Evolutionary conservation across 495 filamentous ascomycete species (phyloP), one percentile per base, ranked within the genome.

Genomic region (Aspergillus baeticus): DNA sequence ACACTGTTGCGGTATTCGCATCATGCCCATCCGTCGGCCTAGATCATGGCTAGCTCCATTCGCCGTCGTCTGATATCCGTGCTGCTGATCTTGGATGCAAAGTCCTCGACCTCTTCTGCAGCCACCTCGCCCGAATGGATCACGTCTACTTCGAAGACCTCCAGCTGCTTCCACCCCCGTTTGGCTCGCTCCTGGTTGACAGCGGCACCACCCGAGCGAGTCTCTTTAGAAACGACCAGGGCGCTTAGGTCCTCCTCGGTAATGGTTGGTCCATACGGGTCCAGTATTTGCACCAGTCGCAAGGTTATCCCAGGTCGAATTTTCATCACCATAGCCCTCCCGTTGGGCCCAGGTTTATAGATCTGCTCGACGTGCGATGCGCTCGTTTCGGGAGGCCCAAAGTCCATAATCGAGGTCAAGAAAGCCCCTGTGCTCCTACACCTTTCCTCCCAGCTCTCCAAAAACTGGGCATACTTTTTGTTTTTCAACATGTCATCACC

Each of bases 131-230:
- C 78, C 10, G 86, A 78, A 68, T 92, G 85, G 17, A 97, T 81
- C 33, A 97, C 92, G 61, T 94, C 91, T n/a, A 98, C 88, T 68
- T 94, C 91, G 66, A 92, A 96, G 7, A 94, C 83, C 26, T 90
- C 86, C 48, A 98, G 74, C 34, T 69, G 65, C 33, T 76, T 64
- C 91, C 91, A 98, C 2, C 89, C 90, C 55, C 87, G 87, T 70
- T 90, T 88, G 36, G 64, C 73, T 47, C 94, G 82, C 64, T 87
- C 88, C 2, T 84, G 76, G 69, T 98, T 98, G 51, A 98, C 89
- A 0, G 88, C 87, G 43, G 82, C 76, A 2, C 94, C 95, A 17
- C 94, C 94, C 2, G 83, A 77, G 57, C 87, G 82, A 15, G 93
- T 98, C 77, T 98, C 94, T 34, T 79, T 83, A n/a, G 92, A 96